Base-by-base conservation (phyloP, 495 filamentous ascomycete species). In the Melanomma pulvis-pyrius region DNA sequence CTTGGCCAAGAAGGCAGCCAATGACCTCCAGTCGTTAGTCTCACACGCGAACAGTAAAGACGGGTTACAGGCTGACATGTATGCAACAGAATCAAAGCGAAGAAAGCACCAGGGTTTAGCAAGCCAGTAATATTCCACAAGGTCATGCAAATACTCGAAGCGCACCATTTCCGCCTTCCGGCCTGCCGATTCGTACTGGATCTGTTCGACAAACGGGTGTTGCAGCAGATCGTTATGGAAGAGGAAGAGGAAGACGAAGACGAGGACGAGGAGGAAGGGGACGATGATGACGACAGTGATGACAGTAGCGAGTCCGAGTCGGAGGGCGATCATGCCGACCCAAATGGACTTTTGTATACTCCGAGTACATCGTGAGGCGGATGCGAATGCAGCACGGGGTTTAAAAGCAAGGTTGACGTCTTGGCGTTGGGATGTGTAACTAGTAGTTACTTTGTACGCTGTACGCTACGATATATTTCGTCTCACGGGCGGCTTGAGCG, bases 121-220 rank as follows among this genome's bases (percentile, higher is more conserved):
- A 88, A 90, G 71, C 82, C 87, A 36, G 79, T 81, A 32, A 81
- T 98, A 34, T 98, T 96, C 79, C 86, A 85, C 59, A 90, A 92
- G 74, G 86, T 93, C 60, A 87, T 98, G 80, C 82, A 80, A 32
- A 79, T 97, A 32, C 81, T 98, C n/a, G 94, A 97, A 78, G 87
- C 85, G 54, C 92, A 97, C 67, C 91, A 94, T 71, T 98, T 92
- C 75, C 85, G 93, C 30, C 81, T 98, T 24, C 86, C 86, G 6
- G 87, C 92, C 52, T 88, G 93, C 46, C 88, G 91, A 46, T 92
- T 96, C 75, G 87, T 97, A 34, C 86, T 97, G 53, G 92, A 97
- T 74, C 79, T 98, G 25, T 98, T 98, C 75, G 93, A 98, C 68
- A 93, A 91, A 77, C 86, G 82, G 36, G 91, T 98, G 28, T 80